phyloP scores from a whole-genome alignment of 2,329 filamentous ascomycete genomes.

The Raffaelea ambrosiae region DNA sequence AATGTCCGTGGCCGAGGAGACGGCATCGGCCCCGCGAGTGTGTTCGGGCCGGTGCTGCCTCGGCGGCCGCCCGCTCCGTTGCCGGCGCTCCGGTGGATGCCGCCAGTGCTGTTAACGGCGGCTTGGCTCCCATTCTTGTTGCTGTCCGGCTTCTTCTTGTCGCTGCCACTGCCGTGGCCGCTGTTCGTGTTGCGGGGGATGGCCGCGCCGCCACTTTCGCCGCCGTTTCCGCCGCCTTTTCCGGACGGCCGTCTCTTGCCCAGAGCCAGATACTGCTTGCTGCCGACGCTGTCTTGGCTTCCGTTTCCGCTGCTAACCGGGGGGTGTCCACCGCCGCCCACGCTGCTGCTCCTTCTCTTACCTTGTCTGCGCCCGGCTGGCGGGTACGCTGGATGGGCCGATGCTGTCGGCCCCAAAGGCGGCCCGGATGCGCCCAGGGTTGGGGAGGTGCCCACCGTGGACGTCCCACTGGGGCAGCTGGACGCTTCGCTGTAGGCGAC shows the following conservation, averaged over 20 bases:
- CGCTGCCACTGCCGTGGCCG: not conserved
- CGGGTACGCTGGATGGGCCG: not conserved
- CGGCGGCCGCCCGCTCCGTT: too few species aligned
- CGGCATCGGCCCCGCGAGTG: too few species aligned
- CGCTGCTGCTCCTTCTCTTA: slow-evolving; percentile 6
- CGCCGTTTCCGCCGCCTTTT: not conserved
- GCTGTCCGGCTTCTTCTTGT: slow-evolving; percentile 2
- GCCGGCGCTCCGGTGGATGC: not conserved
- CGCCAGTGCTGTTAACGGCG: not conserved
- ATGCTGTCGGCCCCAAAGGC: not conserved
- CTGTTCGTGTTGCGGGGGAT: too few species aligned
- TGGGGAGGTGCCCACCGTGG: slow-evolving; percentile 8
- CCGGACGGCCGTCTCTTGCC: slow-evolving; percentile 5
- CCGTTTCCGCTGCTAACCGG: too few species aligned
- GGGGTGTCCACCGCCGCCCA: too few species aligned
- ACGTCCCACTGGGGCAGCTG: slow-evolving; percentile 19
- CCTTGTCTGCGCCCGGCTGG: not conserved
- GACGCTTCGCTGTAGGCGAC: slow-evolving; percentile 33
- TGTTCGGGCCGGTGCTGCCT: too few species aligned
- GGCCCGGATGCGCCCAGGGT: not conserved
- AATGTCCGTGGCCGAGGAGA: not conserved
- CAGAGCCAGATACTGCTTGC: slow-evolving; percentile 12
- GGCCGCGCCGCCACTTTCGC: not conserved
- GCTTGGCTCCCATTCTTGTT: not conserved
- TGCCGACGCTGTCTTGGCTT: slow-evolving; percentile 5